phyloP scores from a whole-genome alignment of 148 eudicot genomes.

The Silene conica region DNA sequence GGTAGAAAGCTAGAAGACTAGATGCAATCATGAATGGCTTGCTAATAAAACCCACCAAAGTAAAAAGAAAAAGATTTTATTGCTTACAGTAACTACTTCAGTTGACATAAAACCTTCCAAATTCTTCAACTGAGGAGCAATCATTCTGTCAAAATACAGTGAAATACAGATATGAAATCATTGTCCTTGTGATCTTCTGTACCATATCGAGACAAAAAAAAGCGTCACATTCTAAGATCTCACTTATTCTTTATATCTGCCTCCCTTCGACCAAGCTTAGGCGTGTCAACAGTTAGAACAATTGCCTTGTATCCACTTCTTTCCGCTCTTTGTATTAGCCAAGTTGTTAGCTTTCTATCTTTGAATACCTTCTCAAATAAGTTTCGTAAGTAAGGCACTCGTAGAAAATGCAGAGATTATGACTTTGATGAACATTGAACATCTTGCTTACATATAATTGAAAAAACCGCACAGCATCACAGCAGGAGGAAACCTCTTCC shows the following conservation, averaged over 20 bases:
- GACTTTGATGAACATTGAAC: not conserved
- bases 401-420: not conserved
- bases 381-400: not conserved
- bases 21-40: not conserved
- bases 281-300: conserved; percentile 67
- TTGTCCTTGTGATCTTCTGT: not conserved
- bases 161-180: not conserved
- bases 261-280: conserved; percentile 81
- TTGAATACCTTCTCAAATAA: conserved; percentile 51
- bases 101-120: conserved; percentile 71
- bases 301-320: conserved; percentile 77
- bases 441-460: conserved; percentile 53
- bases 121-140: conserved; percentile 60
- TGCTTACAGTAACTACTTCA: conserved; percentile 51
- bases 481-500: conserved; percentile 81
- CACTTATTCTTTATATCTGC: conserved; percentile 78
- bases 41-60: not conserved
- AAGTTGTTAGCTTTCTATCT: conserved; percentile 47
- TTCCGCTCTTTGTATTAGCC: conserved; percentile 67
- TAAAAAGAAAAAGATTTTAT: not conserved
- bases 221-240: conserved; percentile 11
- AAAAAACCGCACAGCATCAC: conserved; percentile 73
- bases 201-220: not conserved
- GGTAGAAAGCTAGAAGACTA: too few relatives aligned
- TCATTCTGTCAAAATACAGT: conserved; percentile 48